Evolutionary conservation across 2,329 filamentous ascomycete genomes (phyloP), one percentile per base, ranked within the genome.

Genomic region (Alternaria arborescens): DNA sequence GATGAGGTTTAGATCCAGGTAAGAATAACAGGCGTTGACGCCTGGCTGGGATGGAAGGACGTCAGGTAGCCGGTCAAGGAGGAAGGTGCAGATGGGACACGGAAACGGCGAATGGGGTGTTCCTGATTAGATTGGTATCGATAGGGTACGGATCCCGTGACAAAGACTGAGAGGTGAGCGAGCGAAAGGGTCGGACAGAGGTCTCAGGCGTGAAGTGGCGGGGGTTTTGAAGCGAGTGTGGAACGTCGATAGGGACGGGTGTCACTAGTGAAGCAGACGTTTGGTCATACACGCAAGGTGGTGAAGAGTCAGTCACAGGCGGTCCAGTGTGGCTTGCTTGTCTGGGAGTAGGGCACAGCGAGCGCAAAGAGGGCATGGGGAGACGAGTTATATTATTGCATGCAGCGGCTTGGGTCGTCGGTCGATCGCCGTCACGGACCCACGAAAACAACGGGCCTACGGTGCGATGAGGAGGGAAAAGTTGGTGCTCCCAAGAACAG

Each of bases 211-310:
- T 62, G 20, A n/a, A 55, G 47, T 63, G 53, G 57, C 58, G 62
- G 56, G 28, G 66, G 62, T 69, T 65, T 67, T 60, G 70, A 72
- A 76, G 70, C 74, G 73, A 76, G 68, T 67, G 74, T 76, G 69
- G 59, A 71, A 71, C 66, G 66, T 59, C 56, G 65, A 64, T 60
- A 58, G 65, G 58, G 64, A 71, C 62, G 66, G 67, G 70, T 71
- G 70, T 70, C 67, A 75, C 72, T 58, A 62, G 66, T 72, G 72
- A 70, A 68, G 66, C 69, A 72, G 63, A 67, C 52, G n/a, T 24
- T 11, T 30, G 28, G 50, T 51, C 52, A 60, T 51, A 38, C 28
- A 62, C 22, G 44, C 28, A 32, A 50, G 61, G 64, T 56, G 53
- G 62, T 56, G 14, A 51, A 47, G 62, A 60, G 53, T 50, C 57